Percentiles rank a stretch among this genome's conserved stretches.
These are phyloP conservation scores for Ogataea pini DNA, from an alignment of 805 yeast species.

Conservation along the genomic window DNA sequence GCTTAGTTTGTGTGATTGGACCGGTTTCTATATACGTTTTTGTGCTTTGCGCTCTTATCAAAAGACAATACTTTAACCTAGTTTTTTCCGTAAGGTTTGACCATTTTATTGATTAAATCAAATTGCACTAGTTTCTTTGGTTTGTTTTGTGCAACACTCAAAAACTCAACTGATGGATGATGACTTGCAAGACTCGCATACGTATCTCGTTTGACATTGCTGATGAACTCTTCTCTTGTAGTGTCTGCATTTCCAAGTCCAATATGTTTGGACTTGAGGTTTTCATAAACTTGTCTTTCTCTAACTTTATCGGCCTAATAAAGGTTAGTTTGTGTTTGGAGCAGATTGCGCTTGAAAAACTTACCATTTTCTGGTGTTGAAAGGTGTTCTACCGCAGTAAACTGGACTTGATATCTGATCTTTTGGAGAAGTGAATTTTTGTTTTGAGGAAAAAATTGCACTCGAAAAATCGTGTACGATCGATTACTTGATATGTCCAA, in stretches of 20 bases:
- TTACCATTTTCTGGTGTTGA: slow-evolving; percentile 1
- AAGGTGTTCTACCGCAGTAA: no score
- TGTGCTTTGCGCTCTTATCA: no score
- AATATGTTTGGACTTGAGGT: slow-evolving; percentile 58
- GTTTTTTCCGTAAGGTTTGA: slow-evolving; percentile 25
- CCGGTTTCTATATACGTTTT: no score
- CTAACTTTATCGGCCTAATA: slow-evolving; percentile 63
- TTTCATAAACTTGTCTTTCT: slow-evolving; percentile 57
- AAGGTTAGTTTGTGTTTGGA: background rate
- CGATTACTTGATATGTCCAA: no score
- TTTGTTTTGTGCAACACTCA: slow-evolving; percentile 52
- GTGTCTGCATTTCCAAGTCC: slow-evolving; percentile 81
- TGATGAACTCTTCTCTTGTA: slow-evolving; percentile 64
- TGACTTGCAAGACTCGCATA: slow-evolving; percentile 64
- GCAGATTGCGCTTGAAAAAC: no score
- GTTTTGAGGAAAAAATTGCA: no score
- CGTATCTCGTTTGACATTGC: slow-evolving; percentile 67
- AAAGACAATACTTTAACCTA: no score
- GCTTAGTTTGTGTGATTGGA: slow-evolving; percentile 15
- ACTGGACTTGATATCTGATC: no score
- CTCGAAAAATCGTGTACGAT: no score
- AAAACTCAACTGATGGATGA: slow-evolving; percentile 51
- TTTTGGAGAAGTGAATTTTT: no score
- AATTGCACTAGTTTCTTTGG: slow-evolving; percentile 37
- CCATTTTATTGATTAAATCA: slow-evolving; percentile 43